Base-by-base conservation (phyloP, 1,284 basidiomycete genomes). In the Inonotus hispidus region DNA sequence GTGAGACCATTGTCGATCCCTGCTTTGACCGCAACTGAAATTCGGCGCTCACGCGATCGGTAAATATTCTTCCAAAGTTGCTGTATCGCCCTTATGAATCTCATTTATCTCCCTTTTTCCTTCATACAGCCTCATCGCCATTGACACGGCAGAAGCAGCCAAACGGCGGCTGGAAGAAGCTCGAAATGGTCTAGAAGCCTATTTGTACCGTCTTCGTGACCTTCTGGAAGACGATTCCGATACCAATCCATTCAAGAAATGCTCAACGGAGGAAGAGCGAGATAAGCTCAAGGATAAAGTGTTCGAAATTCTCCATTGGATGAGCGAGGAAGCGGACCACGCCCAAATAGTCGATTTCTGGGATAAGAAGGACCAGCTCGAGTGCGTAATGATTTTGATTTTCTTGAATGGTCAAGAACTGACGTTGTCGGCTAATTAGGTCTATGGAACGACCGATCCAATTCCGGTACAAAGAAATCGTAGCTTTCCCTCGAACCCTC, bases 141-240 rank as follows among this genome's bases (percentile, higher is more conserved):
- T 98, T 64, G 88, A 95, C 64, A 74, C 78, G 10, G 88, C 90
- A 58, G 95, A 98, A 72, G 76, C 79, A 1, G 82, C 86, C 19
- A 94, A 93, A 71, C 81, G 79, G 29, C 83, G 85, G 56, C 85
- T 87, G 55, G 96, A 96, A 70, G 96, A 98, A 73, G 92, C 93
- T 1, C 83, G 88, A 59, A 99, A 99, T 75, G 81, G 83, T 29
- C 85, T 99, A 60, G 97, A 99, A 74, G 84, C 89, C 27, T 96
- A 95, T 73, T 75, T 98, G 19, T 99, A 99, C 77, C 85, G 88
- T 60, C 77, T 98, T 37, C 87, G 93, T 23, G 95, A 95, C 70
- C 78, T 95, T 25, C 76, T 98, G 8, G 82, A 86, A 27, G 83
- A 87, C 41, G 82, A 84, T 7, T 79, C 81, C 65, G 71, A 75